Percentiles rank a stretch among this genome's conserved stretches.
Evolutionary conservation across 805 yeast genomes (phyloP).

Genomic region (Monosporozyma yasuniensis): DNA sequence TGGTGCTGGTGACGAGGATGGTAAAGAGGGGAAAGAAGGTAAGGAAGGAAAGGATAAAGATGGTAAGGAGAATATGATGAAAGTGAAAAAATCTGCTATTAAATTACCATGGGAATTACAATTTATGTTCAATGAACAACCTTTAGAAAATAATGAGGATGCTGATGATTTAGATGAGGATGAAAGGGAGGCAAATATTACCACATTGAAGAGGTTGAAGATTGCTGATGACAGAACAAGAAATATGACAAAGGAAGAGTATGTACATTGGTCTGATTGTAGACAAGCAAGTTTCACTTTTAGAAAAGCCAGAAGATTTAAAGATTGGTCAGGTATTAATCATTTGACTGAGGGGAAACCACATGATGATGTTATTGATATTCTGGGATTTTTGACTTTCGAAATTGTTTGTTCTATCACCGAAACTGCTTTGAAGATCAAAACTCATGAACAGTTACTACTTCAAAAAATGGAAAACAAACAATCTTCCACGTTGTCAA

Average conservation of each 20-base stretch:
- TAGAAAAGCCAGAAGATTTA: slow-evolving; percentile 84
- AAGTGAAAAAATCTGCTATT: slow-evolving; percentile 66
- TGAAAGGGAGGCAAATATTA: slow-evolving; percentile 79
- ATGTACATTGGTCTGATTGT: slow-evolving; percentile 98
- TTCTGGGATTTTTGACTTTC: slow-evolving; percentile 87
- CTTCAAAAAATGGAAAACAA: slow-evolving; percentile 32
- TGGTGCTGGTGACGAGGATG: slow-evolving; percentile 30
- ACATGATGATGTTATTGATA: slow-evolving; percentile 93
- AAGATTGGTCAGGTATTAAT: slow-evolving; percentile 91
- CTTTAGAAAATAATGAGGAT: slow-evolving; percentile 60
- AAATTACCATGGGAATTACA: slow-evolving; percentile 92
- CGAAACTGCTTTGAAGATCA: slow-evolving; percentile 79
- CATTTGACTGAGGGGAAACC: slow-evolving; percentile 83
- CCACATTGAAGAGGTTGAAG: slow-evolving; percentile 80
- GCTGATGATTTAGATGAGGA: slow-evolving; percentile 72
- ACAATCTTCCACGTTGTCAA: slow-evolving; percentile 14
- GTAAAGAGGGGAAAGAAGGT: slow-evolving; percentile 19
- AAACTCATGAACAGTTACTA: slow-evolving; percentile 53
- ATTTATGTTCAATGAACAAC: slow-evolving; percentile 88
- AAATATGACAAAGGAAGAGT: slow-evolving; percentile 92
- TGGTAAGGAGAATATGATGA: slow-evolving; percentile 37
- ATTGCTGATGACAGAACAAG: slow-evolving; percentile 90
- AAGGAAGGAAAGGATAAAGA: slow-evolving; percentile 33
- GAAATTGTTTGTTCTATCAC: slow-evolving; percentile 94
- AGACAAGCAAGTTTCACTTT: slow-evolving; percentile 95